These are phyloP conservation scores for Linnemannia elongata DNA, from an alignment of 192 early-diverging fungal species.

Conservation along the genomic window DNA sequence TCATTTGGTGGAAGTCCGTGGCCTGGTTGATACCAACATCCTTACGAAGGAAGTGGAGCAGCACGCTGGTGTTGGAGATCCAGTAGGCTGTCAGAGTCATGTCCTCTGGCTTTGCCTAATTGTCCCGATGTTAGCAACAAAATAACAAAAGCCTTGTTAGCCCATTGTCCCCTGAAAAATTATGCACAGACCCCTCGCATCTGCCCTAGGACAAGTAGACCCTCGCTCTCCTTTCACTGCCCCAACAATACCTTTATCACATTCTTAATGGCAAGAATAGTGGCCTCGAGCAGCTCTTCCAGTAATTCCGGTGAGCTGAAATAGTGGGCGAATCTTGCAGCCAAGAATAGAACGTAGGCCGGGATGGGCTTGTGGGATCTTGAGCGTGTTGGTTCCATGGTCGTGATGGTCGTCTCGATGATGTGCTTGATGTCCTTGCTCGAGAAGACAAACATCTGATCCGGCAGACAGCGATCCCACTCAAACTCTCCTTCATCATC, in stretches of 20 bases:
- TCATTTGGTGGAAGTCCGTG: conserved; percentile 80
- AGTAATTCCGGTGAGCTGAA: conserved; percentile 80
- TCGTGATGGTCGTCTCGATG: conserved; percentile 77
- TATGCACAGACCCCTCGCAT: neutral
- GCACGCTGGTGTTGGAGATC: conserved; percentile 86
- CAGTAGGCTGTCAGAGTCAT: conserved; percentile 80
- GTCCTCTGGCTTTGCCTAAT: conserved; percentile 65
- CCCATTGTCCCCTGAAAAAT: neutral
- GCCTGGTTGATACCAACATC: conserved; percentile 80
- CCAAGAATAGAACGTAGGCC: conserved; percentile 91
- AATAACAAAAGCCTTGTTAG: conserved; percentile 12
- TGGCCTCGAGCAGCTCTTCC: conserved; percentile 73
- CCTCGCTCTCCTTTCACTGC: too few species aligned
- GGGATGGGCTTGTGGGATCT: conserved; percentile 76
- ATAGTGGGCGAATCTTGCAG: conserved; percentile 91
- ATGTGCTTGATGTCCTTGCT: conserved; percentile 78
- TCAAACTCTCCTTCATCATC: conserved; percentile 72
- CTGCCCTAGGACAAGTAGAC: neutral
- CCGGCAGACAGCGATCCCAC: conserved; percentile 85
- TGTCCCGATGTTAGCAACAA: neutral
- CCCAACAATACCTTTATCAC: conserved; percentile 60
- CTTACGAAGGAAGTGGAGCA: conserved; percentile 90
- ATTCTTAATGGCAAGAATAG: conserved; percentile 70
- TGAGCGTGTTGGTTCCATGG: conserved; percentile 73
- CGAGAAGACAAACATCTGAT: conserved; percentile 98